A percentile compares a stretch with the other conserved stretches of the same genome.
Evolutionary conservation across 106 monocot species (phyloP).

Genomic region (Apostasia shenzhenica): DNA sequence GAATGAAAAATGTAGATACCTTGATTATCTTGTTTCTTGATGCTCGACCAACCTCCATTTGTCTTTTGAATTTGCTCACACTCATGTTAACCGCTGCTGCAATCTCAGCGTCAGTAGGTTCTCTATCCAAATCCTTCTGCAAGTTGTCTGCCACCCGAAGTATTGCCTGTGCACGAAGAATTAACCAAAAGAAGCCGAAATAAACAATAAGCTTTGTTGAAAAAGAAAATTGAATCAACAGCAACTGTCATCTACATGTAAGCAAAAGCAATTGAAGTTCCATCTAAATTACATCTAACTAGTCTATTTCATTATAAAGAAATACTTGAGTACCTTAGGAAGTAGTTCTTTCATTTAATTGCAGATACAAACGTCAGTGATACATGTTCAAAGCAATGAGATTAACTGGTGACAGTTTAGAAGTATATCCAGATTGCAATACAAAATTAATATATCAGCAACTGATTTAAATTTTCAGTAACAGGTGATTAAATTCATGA

Average conservation of each 20-base stretch:
- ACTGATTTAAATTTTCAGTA: too few species aligned
- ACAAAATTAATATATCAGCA: too few species aligned
- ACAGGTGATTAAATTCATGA: too few species aligned
- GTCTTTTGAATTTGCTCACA: constrained; percentile 38
- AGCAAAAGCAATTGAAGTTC: not conserved
- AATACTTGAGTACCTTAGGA: too few species aligned
- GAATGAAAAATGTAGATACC: constrained; percentile 28
- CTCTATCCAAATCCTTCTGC: constrained; percentile 44
- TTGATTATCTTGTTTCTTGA: constrained; percentile 94
- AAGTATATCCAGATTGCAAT: too few species aligned
- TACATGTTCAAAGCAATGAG: too few species aligned
- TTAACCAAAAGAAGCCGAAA: not conserved
- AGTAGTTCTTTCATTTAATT: not conserved
- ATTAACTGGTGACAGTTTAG: too few species aligned
- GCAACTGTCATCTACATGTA: not conserved
- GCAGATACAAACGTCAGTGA: not conserved
- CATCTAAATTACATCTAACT: too few species aligned
- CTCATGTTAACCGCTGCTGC: constrained; percentile 54
- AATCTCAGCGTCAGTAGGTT: constrained; percentile 62
- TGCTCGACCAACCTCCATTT: constrained; percentile 62
- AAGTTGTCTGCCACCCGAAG: constrained; percentile 53
- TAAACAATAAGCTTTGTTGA: not conserved
- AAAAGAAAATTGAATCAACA: not conserved
- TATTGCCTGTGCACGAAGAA: constrained; percentile 34
- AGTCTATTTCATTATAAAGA: too few species aligned